Evolutionary conservation across 371 early-diverging fungal species (phyloP), one percentile per base, ranked within the genome.

Genomic region (Mortierella sp.): DNA sequence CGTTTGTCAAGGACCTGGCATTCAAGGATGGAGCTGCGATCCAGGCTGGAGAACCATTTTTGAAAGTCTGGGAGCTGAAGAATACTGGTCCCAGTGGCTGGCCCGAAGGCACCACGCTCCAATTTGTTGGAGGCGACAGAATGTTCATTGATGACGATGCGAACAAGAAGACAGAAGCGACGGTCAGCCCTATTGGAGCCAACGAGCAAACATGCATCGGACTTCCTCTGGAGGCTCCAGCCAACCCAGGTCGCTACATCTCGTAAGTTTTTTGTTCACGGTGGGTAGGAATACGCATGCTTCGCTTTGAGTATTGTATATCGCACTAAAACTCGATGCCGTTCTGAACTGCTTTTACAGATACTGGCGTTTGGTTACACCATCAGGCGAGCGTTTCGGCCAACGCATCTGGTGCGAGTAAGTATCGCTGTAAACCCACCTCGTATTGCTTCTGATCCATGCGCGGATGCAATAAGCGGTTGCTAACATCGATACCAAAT

Each of bases 51-150:
- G 62, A 72, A 26, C 61, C 47, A 23, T 83, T 89, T 54, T 62
- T 81, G 50, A 90, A 91, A 85, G 87, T 90, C 34, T 92, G 92
- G 92, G 87, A 86, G 54, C 61, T 91, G 56, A 69, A 67, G 28
- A 92, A 92, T 65, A 78, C 83, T 57, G 92, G 92, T 21, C 69
- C 62, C 28, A 58, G 41, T 16, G 74, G 79, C 39, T 92, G 92
- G 92, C 92, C 92, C 0, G 64, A 81, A 50, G 87, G 89, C 7
- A 83, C 87, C 3, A 78, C 79, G 26, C 69, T 92, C 7, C 72
- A 83, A 6, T 87, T 86, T 62, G 79, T 83, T 39, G 86, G 86
- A 31, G 91, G 90, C 31, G 82, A 82, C 31, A 68, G 76, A 0
- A 81, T 81, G 50, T 82, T 85, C 59, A 61, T 72, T 0, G 81